Conservation (phyloP, 257 asterid species). For the Knoxia roxburghii region DNA sequence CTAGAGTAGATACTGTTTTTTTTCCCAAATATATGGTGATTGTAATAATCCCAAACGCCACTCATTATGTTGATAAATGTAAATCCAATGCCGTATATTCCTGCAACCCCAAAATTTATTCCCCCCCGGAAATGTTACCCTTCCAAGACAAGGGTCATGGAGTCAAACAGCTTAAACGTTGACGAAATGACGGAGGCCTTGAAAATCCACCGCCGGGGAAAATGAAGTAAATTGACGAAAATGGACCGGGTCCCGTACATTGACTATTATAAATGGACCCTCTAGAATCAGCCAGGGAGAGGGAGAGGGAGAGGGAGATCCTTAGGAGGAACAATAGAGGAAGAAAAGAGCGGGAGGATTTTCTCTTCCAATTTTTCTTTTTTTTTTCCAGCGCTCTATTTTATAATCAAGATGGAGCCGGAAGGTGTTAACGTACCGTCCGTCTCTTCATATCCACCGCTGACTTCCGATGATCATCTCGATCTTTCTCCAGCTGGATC, state of each 20-base stretch:
- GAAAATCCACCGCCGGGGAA: background rate
- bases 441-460: constrained; percentile 38
- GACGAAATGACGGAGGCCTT: background rate
- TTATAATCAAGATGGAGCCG: constrained; percentile 38
- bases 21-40: too few species aligned
- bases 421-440: constrained; percentile 34
- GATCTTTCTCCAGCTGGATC: constrained; percentile 63
- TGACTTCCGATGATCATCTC: constrained; percentile 38
- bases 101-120: too few species aligned
- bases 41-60: too few species aligned
- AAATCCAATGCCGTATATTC: too few species aligned
- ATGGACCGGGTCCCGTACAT: background rate
- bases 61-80: too few species aligned
- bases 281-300: constrained; percentile 32
- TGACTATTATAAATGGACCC: background rate
- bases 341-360: constrained; percentile 39
- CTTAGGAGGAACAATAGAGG: constrained; percentile 1
- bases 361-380: constrained; percentile 38
- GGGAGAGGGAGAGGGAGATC: constrained; percentile 19
- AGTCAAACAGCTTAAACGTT: too few species aligned
- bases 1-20: too few species aligned
- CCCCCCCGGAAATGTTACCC: too few species aligned
- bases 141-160: too few species aligned
- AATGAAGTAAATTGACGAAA: constrained; percentile 3
- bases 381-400: constrained; percentile 24